A percentile compares a stretch with the other conserved stretches of the same genome.
Evolutionary conservation across 805 yeast genomes (phyloP).

Genomic region (Wickerhamomyces ciferrii): DNA sequence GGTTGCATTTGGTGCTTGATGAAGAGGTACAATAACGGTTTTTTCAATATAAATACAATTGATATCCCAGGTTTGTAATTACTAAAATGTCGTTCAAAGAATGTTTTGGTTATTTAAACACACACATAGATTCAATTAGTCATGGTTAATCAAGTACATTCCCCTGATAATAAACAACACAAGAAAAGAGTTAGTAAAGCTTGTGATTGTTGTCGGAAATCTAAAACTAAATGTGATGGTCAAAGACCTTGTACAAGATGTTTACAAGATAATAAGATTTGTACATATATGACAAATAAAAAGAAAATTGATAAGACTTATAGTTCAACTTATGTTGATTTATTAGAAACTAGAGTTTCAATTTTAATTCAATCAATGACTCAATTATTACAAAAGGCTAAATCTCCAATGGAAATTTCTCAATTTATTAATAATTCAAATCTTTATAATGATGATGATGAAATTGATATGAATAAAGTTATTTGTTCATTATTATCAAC

Average conservation of each 20-base stretch:
- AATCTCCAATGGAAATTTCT: conserved; percentile 6
- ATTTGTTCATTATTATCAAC: conserved; percentile 15
- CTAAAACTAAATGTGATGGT: conserved; percentile 42
- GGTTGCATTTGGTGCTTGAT: no score
- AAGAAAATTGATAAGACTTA: conserved; percentile 40
- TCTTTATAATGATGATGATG: conserved; percentile 14
- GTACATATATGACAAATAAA: conserved; percentile 47
- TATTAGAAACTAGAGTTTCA: conserved; percentile 44
- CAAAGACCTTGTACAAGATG: conserved; percentile 45
- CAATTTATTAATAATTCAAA: conserved; percentile 13
- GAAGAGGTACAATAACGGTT: not conserved
- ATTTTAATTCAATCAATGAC: conserved; percentile 37
- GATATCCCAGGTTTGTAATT: not conserved
- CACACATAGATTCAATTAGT: no score
- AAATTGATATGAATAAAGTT: conserved; percentile 22
- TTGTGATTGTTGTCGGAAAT: conserved; percentile 41
- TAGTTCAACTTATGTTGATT: conserved; percentile 41
- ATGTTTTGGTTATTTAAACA: no score
- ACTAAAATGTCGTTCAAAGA: no score
- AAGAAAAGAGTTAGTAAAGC: conserved; percentile 34
- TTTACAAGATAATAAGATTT: conserved; percentile 47
- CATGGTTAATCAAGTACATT: not conserved
- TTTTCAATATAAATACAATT: no score
- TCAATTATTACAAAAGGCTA: conserved; percentile 17
- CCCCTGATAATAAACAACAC: not conserved